phyloP scores from a whole-genome alignment of 345 rosid genomes.

The Cardiospermum halicacabum region DNA sequence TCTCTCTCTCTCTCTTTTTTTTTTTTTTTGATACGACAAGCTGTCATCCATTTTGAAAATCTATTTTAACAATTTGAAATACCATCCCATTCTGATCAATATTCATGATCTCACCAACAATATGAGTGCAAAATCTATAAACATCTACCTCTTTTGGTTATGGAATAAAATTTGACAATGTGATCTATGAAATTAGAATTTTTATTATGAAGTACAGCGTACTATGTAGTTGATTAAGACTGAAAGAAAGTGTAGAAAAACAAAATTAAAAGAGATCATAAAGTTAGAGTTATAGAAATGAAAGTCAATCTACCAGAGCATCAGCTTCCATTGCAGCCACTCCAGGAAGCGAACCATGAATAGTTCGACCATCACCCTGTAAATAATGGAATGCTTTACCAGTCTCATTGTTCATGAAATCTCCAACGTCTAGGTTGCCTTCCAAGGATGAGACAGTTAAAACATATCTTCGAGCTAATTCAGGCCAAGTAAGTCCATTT shows the following conservation, averaged over 20 bases:
- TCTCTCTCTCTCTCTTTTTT: too few species aligned
- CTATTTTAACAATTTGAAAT: background rate
- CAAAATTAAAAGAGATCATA: conserved; percentile 6
- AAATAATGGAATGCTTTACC: conserved; percentile 30
- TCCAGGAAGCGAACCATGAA: conserved; percentile 24
- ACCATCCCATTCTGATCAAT: background rate
- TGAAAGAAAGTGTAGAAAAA: background rate
- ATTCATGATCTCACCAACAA: background rate
- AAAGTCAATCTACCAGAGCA: conserved; percentile 40
- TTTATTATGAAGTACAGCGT: background rate
- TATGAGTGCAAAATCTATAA: background rate
- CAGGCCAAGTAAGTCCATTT: conserved; percentile 39
- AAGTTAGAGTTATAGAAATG: conserved; percentile 22
- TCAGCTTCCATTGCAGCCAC: conserved; percentile 35
- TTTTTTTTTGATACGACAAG: background rate
- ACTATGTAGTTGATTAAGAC: background rate
- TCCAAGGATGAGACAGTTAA: conserved; percentile 25
- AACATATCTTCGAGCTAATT: conserved; percentile 31
- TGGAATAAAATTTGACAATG: background rate
- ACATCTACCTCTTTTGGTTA: background rate
- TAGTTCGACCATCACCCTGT: conserved; percentile 25
- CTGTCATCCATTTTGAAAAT: background rate
- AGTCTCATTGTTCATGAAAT: conserved; percentile 22
- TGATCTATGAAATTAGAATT: background rate
- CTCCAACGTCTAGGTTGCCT: conserved; percentile 32